Evolutionary conservation across 257 asterid genomes (phyloP).

Genomic region (Solanum etuberosum): DNA sequence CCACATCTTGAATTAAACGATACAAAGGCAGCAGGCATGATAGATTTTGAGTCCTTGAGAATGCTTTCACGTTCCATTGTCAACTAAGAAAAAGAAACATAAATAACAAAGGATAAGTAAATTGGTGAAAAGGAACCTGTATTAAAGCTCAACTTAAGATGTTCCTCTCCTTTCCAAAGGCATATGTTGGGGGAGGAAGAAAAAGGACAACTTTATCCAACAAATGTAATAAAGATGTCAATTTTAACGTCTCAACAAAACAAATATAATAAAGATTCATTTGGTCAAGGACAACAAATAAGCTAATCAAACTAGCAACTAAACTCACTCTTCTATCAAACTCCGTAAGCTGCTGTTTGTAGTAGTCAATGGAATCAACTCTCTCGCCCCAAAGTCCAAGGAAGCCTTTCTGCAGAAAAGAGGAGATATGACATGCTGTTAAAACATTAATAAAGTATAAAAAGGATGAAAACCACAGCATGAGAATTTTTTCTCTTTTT

Average conservation of each 20-base stretch:
- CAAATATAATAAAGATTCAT: too few species aligned
- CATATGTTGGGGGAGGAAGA: neutral
- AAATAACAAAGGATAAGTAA: neutral
- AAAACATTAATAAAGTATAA: neutral
- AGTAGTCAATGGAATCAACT: conserved; percentile 75
- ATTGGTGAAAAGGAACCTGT: neutral
- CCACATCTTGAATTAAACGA: conserved; percentile 93
- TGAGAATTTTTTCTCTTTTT: neutral
- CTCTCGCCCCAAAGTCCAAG: conserved; percentile 76
- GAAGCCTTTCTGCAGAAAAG: conserved; percentile 56
- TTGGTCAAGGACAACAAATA: neutral
- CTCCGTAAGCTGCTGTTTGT: conserved; percentile 46
- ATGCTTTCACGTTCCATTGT: conserved; percentile 69
- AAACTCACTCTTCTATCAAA: conserved; percentile 57
- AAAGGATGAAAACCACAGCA: neutral
- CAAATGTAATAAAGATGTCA: neutral
- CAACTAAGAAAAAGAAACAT: conserved; percentile 33
- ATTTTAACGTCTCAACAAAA: too few species aligned
- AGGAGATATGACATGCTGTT: neutral
- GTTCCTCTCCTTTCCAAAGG: neutral
- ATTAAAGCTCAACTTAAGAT: neutral
- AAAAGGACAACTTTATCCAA: neutral
- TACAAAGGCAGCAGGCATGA: conserved; percentile 79
- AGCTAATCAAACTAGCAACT: neutral
- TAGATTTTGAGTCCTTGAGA: conserved; percentile 57